A percentile compares a stretch with the other conserved stretches of the same genome.
phyloP scores from a whole-genome alignment of 805 yeast genomes.

The Allodekkera sacchari region DNA sequence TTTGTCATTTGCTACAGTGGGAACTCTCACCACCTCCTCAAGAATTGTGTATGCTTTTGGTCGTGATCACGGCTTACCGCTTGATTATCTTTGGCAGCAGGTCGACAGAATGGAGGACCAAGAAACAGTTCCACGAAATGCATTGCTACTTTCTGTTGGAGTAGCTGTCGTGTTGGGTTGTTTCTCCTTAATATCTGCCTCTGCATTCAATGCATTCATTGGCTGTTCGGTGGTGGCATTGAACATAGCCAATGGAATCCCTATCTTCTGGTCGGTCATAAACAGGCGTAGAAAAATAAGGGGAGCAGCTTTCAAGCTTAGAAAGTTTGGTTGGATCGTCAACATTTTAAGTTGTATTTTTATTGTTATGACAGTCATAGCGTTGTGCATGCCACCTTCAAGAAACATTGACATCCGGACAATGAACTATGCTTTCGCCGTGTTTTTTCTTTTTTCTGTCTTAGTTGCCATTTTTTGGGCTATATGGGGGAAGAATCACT shows the following conservation, averaged over 20 bases:
- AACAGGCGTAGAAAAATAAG: constrained; percentile 52
- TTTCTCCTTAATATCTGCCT: constrained; percentile 57
- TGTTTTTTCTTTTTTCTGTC: constrained; percentile 41
- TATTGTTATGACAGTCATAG: constrained; percentile 48
- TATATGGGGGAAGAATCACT: constrained; percentile 53
- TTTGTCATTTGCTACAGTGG: constrained; percentile 67
- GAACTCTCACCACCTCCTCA: constrained; percentile 73
- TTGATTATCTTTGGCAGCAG: constrained; percentile 52
- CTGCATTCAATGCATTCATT: constrained; percentile 77
- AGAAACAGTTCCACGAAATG: constrained; percentile 61
- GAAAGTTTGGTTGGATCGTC: constrained; percentile 54
- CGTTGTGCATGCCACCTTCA: constrained; percentile 67
- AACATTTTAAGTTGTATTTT: constrained; percentile 53
- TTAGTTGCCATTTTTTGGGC: constrained; percentile 42
- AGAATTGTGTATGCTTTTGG: constrained; percentile 78
- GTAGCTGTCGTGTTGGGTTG: constrained; percentile 54
- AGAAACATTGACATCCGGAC: constrained; percentile 37
- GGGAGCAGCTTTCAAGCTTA: constrained; percentile 61
- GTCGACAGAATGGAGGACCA: constrained; percentile 48
- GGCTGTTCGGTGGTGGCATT: constrained; percentile 74
- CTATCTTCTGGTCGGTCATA: constrained; percentile 54
- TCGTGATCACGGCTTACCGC: constrained; percentile 75
- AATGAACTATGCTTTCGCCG: constrained; percentile 66
- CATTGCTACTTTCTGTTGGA: constrained; percentile 55
- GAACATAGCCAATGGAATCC: constrained; percentile 70